Conservation (phyloP, 192 early-diverging fungal species). For the Coemansia reversa region DNA sequence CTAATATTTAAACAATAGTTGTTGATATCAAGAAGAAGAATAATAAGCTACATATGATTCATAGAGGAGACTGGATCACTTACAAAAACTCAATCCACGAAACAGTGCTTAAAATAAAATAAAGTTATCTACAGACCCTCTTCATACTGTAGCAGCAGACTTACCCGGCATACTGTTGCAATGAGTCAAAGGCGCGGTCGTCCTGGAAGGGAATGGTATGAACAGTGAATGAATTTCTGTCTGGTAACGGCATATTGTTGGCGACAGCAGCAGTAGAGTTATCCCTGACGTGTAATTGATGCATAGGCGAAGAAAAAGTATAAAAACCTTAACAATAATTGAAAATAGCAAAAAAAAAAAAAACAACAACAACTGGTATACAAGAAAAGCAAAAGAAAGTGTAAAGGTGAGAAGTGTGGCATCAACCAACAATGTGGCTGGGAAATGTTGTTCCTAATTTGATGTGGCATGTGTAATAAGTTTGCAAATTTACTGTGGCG, state of each 20-base stretch:
- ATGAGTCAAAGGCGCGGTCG: constrained; percentile 23
- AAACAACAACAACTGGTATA: not conserved
- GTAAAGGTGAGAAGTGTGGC: not conserved
- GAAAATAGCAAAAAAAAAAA: constrained; percentile 1
- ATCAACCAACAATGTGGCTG: not conserved
- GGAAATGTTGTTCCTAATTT: not conserved
- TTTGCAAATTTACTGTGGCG: constrained; percentile 30
- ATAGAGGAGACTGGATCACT: not conserved
- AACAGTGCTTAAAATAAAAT: not conserved
- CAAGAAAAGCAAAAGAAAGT: not conserved
- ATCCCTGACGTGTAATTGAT: not conserved
- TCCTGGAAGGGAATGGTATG: constrained; percentile 38
- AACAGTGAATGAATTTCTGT: constrained; percentile 25
- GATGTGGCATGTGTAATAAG: not conserved
- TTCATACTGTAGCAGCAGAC: not conserved
- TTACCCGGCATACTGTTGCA: constrained; percentile 48
- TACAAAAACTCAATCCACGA: not conserved
- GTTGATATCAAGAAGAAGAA: not conserved
- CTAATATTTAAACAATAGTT: constrained; percentile 9
- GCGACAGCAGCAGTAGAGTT: not conserved
- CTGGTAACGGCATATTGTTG: constrained; percentile 6
- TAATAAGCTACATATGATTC: not conserved
- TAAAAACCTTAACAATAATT: constrained; percentile 4
- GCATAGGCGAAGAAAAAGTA: not conserved
- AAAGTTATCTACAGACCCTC: not conserved